Evolutionary conservation across 441 rosid genomes (phyloP).

Genomic region (Erysimum cheiri): DNA sequence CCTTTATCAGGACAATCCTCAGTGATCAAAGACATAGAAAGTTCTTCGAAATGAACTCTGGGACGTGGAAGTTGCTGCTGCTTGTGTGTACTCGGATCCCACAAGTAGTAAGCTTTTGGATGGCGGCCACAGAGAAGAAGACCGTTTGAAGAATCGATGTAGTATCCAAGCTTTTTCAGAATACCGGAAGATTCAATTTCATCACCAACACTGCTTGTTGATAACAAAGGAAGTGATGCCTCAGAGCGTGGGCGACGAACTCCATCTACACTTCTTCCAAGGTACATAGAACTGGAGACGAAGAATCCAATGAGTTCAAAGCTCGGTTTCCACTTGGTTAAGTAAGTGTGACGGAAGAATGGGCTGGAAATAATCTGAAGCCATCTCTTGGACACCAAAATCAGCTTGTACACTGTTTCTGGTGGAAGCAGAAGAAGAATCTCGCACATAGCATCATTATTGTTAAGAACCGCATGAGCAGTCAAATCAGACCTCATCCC

Average conservation of each 20-base stretch:
- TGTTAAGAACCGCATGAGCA: slow-evolving; percentile 49
- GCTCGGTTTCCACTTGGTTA: slow-evolving; percentile 50
- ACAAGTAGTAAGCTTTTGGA: slow-evolving; percentile 63
- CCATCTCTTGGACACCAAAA: slow-evolving; percentile 64
- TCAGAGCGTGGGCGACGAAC: slow-evolving; percentile 54
- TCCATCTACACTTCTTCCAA: slow-evolving; percentile 52
- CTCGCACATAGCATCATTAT: slow-evolving; percentile 55
- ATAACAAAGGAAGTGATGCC: slow-evolving; percentile 56
- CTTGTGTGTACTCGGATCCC: slow-evolving; percentile 51
- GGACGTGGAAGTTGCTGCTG: slow-evolving; percentile 54
- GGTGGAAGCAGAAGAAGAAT: slow-evolving; percentile 61
- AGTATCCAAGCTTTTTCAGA: slow-evolving; percentile 59
- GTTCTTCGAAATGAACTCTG: slow-evolving; percentile 57
- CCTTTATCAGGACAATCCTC: slow-evolving; percentile 50
- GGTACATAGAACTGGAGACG: slow-evolving; percentile 52
- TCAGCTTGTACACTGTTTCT: slow-evolving; percentile 45
- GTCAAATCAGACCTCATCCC: slow-evolving; percentile 34
- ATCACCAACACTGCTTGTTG: slow-evolving; percentile 61
- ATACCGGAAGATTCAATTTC: slow-evolving; percentile 54
- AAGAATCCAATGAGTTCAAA: slow-evolving; percentile 60
- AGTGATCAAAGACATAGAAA: slow-evolving; percentile 62
- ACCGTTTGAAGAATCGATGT: slow-evolving; percentile 64
- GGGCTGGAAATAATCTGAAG: slow-evolving; percentile 55
- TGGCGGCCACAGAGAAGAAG: slow-evolving; percentile 69
- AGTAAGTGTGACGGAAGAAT: slow-evolving; percentile 52